Conservation (phyloP, 2,329 filamentous ascomycete species). For the Penicillium sp. region DNA sequence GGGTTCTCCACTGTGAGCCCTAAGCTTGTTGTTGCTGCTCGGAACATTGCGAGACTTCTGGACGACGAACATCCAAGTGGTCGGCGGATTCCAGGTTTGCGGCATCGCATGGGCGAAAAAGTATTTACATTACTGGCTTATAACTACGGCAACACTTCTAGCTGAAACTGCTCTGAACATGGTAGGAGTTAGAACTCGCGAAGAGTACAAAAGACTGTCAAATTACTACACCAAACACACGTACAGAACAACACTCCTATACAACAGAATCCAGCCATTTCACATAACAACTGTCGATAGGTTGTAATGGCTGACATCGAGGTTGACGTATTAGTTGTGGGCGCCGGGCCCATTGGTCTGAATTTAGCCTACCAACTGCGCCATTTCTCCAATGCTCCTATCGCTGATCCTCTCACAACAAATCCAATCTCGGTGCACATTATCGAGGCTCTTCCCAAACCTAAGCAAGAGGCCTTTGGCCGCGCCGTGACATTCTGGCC, state of each 20-base stretch:
- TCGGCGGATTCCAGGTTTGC: not conserved
- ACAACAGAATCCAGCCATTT: not conserved
- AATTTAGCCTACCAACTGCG: not conserved
- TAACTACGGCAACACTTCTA: not conserved
- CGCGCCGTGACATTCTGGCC: not conserved
- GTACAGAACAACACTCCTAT: not conserved
- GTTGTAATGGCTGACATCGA: not conserved
- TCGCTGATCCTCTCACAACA: not conserved
- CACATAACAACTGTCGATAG: not conserved
- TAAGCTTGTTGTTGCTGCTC: not conserved
- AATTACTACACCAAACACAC: not conserved
- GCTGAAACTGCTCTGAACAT: not conserved
- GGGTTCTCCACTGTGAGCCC: no score
- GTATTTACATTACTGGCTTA: not conserved
- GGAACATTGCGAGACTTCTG: not conserved
- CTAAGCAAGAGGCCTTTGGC: not conserved
- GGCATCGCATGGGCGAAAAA: not conserved
- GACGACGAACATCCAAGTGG: not conserved
- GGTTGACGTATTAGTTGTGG: not conserved
- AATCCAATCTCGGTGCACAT: not conserved
- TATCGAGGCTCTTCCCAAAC: not conserved
- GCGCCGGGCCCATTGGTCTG: not conserved
- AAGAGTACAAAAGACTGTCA: slow-evolving; percentile 23
- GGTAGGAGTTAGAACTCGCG: not conserved
- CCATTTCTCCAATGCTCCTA: not conserved